These are phyloP conservation scores for Claviceps citrina DNA, from an alignment of 2,329 filamentous ascomycete genomes.

Conservation along the genomic window DNA sequence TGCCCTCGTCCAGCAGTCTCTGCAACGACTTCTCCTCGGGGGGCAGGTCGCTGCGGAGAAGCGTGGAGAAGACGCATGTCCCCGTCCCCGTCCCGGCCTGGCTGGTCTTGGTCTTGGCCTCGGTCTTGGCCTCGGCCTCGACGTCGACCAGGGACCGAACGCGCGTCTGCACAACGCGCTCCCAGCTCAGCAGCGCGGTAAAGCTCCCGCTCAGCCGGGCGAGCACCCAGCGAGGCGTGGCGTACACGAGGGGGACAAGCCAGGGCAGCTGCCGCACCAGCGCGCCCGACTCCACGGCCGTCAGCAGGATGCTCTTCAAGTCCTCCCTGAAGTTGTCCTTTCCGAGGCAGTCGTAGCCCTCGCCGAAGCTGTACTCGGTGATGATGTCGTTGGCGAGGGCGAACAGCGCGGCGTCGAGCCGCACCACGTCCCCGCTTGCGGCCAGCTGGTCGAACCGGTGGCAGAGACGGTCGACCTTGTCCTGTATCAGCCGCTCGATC, in stretches of 20 bases:
- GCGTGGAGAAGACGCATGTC: not conserved
- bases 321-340: not conserved
- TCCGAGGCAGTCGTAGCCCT: not conserved
- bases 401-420: not conserved
- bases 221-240: not conserved
- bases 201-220: not conserved
- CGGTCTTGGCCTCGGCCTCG: no score
- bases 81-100: no score
- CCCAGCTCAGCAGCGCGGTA: not conserved
- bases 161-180: not conserved
- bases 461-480: not conserved
- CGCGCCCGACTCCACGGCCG: not conserved
- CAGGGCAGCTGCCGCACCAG: not conserved
- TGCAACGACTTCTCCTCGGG: slow-evolving; percentile 16
- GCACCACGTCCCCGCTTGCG: not conserved
- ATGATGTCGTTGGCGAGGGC: slow-evolving; percentile 3
- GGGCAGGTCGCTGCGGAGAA: slow-evolving; percentile 13
- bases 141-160: not conserved
- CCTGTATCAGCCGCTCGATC: not conserved
- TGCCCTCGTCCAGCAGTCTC: slow-evolving; percentile 20
- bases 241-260: not conserved
- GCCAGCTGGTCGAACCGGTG: not conserved
- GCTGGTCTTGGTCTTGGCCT: no score
- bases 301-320: not conserved
- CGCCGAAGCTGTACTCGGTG: slow-evolving; percentile 3